A percentile compares a stretch with the other conserved stretches of the same genome.
These are phyloP conservation scores for Boletus semigastroideus DNA, from an alignment of 1,284 basidiomycete genomes.

Conservation along the genomic window DNA sequence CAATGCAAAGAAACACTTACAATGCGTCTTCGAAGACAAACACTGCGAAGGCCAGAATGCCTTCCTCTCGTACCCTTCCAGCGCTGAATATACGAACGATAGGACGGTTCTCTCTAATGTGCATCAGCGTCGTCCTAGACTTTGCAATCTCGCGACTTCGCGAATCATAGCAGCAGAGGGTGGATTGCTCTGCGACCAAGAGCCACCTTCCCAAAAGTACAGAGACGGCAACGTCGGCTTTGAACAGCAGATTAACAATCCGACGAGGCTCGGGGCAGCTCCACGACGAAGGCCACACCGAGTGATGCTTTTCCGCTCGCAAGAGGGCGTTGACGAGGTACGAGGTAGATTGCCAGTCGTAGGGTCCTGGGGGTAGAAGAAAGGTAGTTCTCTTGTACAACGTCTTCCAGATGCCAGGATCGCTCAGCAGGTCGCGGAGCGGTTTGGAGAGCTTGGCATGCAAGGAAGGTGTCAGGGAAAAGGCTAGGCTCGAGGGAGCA, in stretches of 20 bases:
- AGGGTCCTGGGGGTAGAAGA: neutral
- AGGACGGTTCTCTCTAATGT: neutral
- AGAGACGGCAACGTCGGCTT: neutral
- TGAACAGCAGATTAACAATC: neutral
- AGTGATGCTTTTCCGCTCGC: neutral
- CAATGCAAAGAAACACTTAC: neutral
- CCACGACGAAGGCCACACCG: neutral
- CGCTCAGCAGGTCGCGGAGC: neutral
- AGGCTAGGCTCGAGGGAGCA: neutral
- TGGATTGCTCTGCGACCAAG: neutral
- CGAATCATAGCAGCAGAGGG: neutral
- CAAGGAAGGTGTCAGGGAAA: neutral
- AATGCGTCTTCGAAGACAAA: neutral
- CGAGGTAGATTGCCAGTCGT: constrained; percentile 6
- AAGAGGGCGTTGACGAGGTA: neutral
- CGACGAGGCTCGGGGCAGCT: neutral
- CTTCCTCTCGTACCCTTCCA: neutral
- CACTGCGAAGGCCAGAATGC: neutral
- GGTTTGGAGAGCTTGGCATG: constrained; percentile 2
- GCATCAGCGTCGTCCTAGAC: neutral
- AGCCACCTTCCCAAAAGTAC: neutral
- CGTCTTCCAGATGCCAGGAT: constrained; percentile 5
- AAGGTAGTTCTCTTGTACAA: neutral
- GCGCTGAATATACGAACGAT: neutral
- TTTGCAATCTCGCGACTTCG: neutral